Conservation (phyloP, 106 monocot genomes). For the Narthecium ossifragum region DNA sequence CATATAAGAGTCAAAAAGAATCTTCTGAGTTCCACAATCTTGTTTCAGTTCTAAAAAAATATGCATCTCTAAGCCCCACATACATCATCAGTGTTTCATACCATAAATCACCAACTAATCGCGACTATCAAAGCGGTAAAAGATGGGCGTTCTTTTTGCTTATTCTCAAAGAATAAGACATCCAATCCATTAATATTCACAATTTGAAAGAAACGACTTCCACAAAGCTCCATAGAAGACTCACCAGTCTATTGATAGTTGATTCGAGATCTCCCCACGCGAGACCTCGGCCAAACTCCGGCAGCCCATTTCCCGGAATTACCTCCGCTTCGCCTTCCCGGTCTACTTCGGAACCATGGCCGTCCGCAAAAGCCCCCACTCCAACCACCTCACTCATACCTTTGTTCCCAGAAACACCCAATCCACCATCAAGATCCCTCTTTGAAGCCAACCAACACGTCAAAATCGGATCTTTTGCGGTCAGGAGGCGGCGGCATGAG, state of each 20-base stretch:
- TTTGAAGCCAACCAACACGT: slow-evolving; percentile 12
- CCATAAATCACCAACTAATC: background rate
- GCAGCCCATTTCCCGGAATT: slow-evolving; percentile 8
- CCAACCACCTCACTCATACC: slow-evolving; percentile 21
- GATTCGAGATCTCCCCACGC: slow-evolving; percentile 17
- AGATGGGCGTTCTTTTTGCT: too few relatives aligned
- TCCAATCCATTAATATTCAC: too few relatives aligned
- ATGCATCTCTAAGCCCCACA: too few relatives aligned
- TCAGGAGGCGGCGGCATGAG: slow-evolving; percentile 2
- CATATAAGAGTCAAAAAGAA: too few relatives aligned
- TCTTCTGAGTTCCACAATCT: too few relatives aligned
- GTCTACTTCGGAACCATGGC: background rate
- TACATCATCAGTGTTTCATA: background rate
- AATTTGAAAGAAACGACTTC: background rate
- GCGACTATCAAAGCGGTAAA: background rate
- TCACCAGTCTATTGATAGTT: slow-evolving; percentile 36
- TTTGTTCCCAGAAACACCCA: slow-evolving; percentile 14
- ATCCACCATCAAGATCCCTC: background rate
- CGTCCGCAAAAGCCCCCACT: slow-evolving; percentile 6
- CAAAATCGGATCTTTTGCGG: slow-evolving; percentile 26
- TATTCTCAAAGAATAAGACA: too few relatives aligned
- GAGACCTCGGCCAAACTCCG: background rate
- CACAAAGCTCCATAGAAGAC: slow-evolving; percentile 1
- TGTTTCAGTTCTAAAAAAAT: too few relatives aligned
- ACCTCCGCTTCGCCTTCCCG: slow-evolving; percentile 29